Percentiles rank a stretch among this genome's conserved stretches.
phyloP scores from a whole-genome alignment of 2,329 filamentous ascomycete species.

The Venturia aucupariae region DNA sequence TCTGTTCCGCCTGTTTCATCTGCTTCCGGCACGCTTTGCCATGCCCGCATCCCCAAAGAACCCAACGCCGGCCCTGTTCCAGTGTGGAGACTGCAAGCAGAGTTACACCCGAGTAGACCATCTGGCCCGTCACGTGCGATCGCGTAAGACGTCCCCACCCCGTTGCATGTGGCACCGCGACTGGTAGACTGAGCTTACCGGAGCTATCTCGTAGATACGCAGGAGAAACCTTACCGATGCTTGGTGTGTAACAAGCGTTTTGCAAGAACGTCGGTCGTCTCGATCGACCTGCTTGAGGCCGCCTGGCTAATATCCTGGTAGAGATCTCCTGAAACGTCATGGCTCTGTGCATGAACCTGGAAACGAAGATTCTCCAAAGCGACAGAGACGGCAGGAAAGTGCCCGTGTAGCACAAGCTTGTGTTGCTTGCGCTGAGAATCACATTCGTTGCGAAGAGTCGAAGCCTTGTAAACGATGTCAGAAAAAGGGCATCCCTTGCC shows the following conservation, averaged over 20 bases:
- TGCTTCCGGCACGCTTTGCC: background rate
- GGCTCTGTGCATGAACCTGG: slow-evolving; percentile 33
- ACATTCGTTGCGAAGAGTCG: slow-evolving; percentile 45
- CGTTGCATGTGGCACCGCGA: too few relatives aligned
- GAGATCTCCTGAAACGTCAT: slow-evolving; percentile 44
- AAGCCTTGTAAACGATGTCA: slow-evolving; percentile 45
- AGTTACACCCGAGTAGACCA: slow-evolving; percentile 45
- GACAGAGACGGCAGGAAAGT: slow-evolving; percentile 13
- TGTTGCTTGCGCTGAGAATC: slow-evolving; percentile 41
- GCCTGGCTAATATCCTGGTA: slow-evolving; percentile 17
- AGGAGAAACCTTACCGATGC: slow-evolving; percentile 38
- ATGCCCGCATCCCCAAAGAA: background rate
- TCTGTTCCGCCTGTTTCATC: background rate
- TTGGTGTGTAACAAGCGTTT: slow-evolving; percentile 38
- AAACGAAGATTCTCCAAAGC: slow-evolving; percentile 25
- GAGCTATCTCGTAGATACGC: slow-evolving; percentile 22
- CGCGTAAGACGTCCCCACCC: slow-evolving; percentile 28
- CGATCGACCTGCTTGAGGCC: background rate
- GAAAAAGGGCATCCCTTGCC: slow-evolving; percentile 40
- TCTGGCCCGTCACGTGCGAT: slow-evolving; percentile 44
- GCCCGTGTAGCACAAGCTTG: slow-evolving; percentile 41
- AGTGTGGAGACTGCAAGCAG: slow-evolving; percentile 44
- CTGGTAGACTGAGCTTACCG: background rate
- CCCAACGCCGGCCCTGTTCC: slow-evolving; percentile 27
- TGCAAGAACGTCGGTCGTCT: slow-evolving; percentile 31